Conservation (phyloP, 2,329 filamentous ascomycete species). For the Aspergillus vadensis region DNA sequence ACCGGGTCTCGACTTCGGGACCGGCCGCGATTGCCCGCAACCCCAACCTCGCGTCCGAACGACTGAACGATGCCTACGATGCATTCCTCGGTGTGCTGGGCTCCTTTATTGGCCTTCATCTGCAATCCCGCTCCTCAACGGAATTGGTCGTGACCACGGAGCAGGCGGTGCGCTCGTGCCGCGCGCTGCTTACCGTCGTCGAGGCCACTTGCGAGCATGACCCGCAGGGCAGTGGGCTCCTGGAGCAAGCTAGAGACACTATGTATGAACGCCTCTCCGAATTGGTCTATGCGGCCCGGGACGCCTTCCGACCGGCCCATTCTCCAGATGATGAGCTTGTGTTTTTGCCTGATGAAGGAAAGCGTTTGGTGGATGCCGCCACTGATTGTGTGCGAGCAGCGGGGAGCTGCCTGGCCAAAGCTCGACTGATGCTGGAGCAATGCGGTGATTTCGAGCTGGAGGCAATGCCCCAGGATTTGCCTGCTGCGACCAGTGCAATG, state of each 20-base stretch:
- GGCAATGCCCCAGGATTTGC: conserved; percentile 50
- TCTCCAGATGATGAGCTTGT: conserved; percentile 72
- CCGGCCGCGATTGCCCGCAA: conserved; percentile 64
- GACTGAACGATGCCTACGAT: conserved; percentile 78
- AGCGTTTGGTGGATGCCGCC: conserved; percentile 72
- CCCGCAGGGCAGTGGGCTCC: conserved; percentile 63
- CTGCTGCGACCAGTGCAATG: conserved; percentile 11
- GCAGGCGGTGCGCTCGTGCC: conserved; percentile 79
- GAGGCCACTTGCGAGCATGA: conserved; percentile 81
- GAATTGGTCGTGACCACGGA: conserved; percentile 81
- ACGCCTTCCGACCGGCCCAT: conserved; percentile 71
- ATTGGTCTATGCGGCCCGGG: conserved; percentile 76
- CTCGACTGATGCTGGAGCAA: conserved; percentile 79
- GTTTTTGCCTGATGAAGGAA: conserved; percentile 78
- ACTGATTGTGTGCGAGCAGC: conserved; percentile 87
- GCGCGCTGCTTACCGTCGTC: conserved; percentile 74
- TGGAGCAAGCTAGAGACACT: conserved; percentile 69
- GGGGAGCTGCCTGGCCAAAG: conserved; percentile 86
- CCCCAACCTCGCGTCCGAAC: conserved; percentile 78
- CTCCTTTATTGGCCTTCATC: conserved; percentile 89
- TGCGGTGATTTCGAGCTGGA: conserved; percentile 89
- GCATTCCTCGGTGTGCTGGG: conserved; percentile 86
- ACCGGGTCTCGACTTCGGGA: conserved; percentile 75
- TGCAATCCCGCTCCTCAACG: conserved; percentile 86
- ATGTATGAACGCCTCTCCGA: conserved; percentile 81